Evolutionary conservation across 192 early-diverging fungal genomes (phyloP).

Genomic region (Coemansia sp.): DNA sequence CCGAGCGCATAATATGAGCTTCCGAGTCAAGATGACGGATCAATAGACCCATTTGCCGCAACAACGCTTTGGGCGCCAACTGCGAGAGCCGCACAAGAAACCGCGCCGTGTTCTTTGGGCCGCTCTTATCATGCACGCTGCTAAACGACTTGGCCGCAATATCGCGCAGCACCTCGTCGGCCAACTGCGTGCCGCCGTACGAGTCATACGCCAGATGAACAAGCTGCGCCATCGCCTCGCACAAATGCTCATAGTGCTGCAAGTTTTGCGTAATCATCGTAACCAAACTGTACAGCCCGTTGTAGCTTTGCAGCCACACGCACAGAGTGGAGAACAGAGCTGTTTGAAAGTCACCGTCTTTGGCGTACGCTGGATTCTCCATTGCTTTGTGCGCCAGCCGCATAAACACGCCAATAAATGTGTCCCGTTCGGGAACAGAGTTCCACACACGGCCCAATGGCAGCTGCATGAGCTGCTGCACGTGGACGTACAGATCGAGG

Average conservation of each 20-base stretch:
- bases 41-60: conserved; percentile 88
- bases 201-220: conserved; percentile 62
- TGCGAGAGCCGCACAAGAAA: conserved; percentile 86
- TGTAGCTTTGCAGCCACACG: conserved; percentile 75
- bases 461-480: conserved; percentile 46
- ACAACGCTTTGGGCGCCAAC: conserved; percentile 72
- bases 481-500: conserved; percentile 33
- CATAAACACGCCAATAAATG: conserved; percentile 64
- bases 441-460: conserved; percentile 64
- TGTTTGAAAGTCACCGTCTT: conserved; percentile 60
- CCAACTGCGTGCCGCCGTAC: conserved; percentile 66
- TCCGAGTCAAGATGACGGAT: conserved; percentile 87
- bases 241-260: conserved; percentile 80
- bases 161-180: conserved; percentile 71
- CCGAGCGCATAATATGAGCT: conserved; percentile 82
- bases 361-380: conserved; percentile 73
- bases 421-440: conserved; percentile 56
- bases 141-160: conserved; percentile 64
- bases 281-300: conserved; percentile 72
- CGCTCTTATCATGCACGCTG: conserved; percentile 68
- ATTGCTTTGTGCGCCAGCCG: conserved; percentile 76
- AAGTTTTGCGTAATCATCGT: conserved; percentile 80
- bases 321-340: conserved; percentile 69
- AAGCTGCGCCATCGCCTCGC: conserved; percentile 81
- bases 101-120: conserved; percentile 78